phyloP scores from a whole-genome alignment of 306 rosid genomes.

The Gastrolobium bilobum region DNA sequence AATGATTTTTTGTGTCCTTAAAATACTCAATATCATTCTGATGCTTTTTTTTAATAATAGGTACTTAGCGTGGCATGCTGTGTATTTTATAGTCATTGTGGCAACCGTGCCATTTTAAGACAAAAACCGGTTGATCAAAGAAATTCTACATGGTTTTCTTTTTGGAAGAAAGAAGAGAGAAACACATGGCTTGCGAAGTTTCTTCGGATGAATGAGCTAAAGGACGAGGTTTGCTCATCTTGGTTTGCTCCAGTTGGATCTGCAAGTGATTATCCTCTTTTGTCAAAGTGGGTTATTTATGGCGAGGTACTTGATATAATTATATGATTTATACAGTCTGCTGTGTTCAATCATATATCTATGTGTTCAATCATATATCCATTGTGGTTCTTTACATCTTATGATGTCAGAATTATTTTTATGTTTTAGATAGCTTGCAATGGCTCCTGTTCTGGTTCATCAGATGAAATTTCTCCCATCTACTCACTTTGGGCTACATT shows the following conservation, averaged over 20 bases:
- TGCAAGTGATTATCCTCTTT: constrained; percentile 96
- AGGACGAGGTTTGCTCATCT: constrained; percentile 94
- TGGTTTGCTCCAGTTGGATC: constrained; percentile 99
- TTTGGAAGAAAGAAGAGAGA: constrained; percentile 86
- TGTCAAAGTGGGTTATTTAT: constrained; percentile 97
- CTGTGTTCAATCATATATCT: not conserved
- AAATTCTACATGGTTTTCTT: constrained; percentile 72
- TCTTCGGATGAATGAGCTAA: constrained; percentile 83
- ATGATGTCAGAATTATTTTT: constrained; percentile 37
- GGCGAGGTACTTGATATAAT: constrained; percentile 79
- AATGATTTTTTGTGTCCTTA: constrained; percentile 32
- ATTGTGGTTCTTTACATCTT: not conserved
- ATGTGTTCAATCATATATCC: not conserved
- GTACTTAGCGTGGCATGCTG: constrained; percentile 99
- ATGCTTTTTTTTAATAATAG: constrained; percentile 57
- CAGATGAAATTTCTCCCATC: constrained; percentile 93
- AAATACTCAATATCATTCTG: constrained; percentile 45
- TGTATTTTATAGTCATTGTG: constrained; percentile 97
- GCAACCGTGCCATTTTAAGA: constrained; percentile 85
- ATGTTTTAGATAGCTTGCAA: constrained; percentile 86
- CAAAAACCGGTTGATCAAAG: constrained; percentile 63
- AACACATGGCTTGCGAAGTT: constrained; percentile 87
- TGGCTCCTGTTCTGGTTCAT: constrained; percentile 85
- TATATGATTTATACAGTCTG: constrained; percentile 32
- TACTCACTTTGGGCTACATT: constrained; percentile 98